phyloP scores from a whole-genome alignment of 2,329 filamentous ascomycete genomes.

The Triangularia setosa region DNA sequence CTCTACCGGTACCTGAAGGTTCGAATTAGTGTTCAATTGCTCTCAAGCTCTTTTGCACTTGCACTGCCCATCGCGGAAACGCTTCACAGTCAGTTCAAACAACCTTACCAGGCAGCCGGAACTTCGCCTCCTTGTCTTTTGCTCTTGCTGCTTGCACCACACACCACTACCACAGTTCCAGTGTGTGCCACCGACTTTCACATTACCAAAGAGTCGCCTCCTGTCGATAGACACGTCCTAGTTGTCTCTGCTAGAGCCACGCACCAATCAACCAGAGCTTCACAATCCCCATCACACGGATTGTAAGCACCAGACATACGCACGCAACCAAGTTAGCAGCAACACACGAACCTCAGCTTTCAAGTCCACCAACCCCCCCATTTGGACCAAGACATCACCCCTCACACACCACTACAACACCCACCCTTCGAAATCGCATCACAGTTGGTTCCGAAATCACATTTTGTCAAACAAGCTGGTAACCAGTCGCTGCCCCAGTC shows the following conservation, averaged over 20 bases:
- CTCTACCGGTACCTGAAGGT: constrained; percentile 11
- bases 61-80: background rate
- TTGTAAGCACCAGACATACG: background rate
- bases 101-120: background rate
- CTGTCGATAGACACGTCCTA: background rate
- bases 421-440: background rate
- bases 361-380: background rate
- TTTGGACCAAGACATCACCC: background rate
- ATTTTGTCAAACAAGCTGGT: background rate
- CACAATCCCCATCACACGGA: background rate
- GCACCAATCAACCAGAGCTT: background rate
- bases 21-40: constrained; percentile 10
- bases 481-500: background rate
- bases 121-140: background rate
- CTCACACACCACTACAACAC: background rate
- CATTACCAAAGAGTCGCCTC: background rate
- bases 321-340: background rate
- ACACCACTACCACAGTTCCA: too few relatives aligned
- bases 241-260: background rate
- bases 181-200: too few relatives aligned
- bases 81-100: background rate
- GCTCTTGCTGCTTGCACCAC: background rate
- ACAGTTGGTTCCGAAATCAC: constrained; percentile 1
- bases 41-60: constrained; percentile 1
- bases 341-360: background rate